Percentiles rank a stretch among this genome's conserved stretches.
Evolutionary conservation across 306 rosid genomes (phyloP).

Genomic region (Fagus crenata): DNA sequence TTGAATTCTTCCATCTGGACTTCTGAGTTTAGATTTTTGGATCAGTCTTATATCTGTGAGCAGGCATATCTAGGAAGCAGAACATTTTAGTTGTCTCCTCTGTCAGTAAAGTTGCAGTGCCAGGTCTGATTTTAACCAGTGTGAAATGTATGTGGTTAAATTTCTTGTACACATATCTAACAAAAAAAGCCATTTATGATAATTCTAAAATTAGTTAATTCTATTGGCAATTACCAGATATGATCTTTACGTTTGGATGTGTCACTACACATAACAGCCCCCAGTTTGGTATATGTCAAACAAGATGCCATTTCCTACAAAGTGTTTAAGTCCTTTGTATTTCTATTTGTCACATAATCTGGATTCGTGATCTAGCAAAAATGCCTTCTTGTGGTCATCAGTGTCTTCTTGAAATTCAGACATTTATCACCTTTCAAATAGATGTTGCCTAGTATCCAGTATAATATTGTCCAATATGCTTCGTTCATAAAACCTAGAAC

Average conservation of each 20-base stretch:
- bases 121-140: neutral
- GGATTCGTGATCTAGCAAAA: neutral
- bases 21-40: neutral
- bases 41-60: neutral
- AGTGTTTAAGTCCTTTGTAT: neutral
- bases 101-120: neutral
- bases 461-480: neutral
- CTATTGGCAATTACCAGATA: neutral
- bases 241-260: neutral
- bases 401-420: neutral
- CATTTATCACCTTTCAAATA: neutral
- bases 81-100: neutral
- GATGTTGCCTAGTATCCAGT: slow-evolving; percentile 1
- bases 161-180: neutral
- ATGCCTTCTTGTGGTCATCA: neutral
- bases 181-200: neutral
- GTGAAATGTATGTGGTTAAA: neutral
- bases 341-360: neutral
- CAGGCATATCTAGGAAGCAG: neutral
- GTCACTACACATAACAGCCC: neutral
- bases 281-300: neutral
- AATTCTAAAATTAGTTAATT: neutral
- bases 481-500: neutral
- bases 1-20: neutral
- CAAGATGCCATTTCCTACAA: neutral